Evolutionary conservation across 1,284 basidiomycete genomes (phyloP), one percentile per base, ranked within the genome.

Genomic region (Puccinia hordei): DNA sequence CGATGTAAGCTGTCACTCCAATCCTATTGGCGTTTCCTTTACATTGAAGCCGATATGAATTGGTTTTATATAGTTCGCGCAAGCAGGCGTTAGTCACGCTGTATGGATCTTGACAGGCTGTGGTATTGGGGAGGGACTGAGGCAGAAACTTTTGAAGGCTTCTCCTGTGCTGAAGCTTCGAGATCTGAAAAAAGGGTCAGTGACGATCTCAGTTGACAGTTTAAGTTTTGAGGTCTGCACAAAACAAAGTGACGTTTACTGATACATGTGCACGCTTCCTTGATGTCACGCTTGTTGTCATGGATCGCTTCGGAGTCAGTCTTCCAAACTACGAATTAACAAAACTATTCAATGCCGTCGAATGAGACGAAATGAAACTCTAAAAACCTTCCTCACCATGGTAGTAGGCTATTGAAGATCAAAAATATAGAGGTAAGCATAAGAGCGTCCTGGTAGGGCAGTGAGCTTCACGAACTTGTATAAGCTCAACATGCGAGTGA

Each of bases 251-350:
- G 19, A 44, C 30, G 2, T 55, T 22, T 27, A 24, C 9, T 4
- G 12, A 44, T 44, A 24, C 41, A 15, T 35, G 49, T 59, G n/a
- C 27, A 19, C 13, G 57, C 8, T 38, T 13, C 2, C 24, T 33
- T 55, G 17, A 27, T 30, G n/a, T 19, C 27, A 4, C 46, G n/a
- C 53, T 46, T 19, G 51, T 57, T 3, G 22, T 4, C 38, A n/a
- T 65, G 1, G 55, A 38, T n/a, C 30, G 38, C 44, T 73, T 38
- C 22, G 33, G 51, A 3, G 46, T n/a, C 19, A 80, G 49, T n/a
- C 78, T 53, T 51, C 78, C 78, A 49, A 80, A 80, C 78, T 80
- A 66, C 53, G 6, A 35, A 49, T 49, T 8, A 46, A 38, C 8
- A 53, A 33, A 17, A 13, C 0, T 33, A n/a, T 35, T 49, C n/a